Conservation (phyloP, 176 grass and related monocot species). For the Phragmites australis region DNA sequence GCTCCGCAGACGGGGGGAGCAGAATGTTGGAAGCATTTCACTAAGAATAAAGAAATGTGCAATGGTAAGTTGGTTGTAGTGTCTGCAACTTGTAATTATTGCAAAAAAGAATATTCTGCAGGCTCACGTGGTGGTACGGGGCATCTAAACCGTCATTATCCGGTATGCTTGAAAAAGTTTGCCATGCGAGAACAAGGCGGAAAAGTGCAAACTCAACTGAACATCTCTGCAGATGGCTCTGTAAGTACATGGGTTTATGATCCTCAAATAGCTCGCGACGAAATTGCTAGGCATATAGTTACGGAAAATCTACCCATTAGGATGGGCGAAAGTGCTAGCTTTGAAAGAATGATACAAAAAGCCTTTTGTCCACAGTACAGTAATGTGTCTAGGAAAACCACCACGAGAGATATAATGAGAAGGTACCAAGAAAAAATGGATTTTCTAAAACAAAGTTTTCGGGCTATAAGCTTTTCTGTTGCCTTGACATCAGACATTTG, state of each 20-base stretch:
- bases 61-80: background rate
- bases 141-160: background rate
- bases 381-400: too few relatives aligned
- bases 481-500: too few relatives aligned
- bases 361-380: too few relatives aligned
- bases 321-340: too few relatives aligned
- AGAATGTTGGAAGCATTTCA: background rate
- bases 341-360: too few relatives aligned
- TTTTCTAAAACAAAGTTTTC: too few relatives aligned
- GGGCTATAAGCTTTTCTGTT: too few relatives aligned
- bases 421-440: too few relatives aligned
- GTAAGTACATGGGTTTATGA: background rate
- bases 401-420: too few relatives aligned
- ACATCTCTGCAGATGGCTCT: background rate
- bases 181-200: background rate
- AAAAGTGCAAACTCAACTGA: background rate
- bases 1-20: too few relatives aligned
- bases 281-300: too few relatives aligned
- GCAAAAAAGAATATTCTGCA: background rate
- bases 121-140: background rate
- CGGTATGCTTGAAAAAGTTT: background rate
- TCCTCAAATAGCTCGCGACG: background rate
- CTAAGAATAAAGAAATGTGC: background rate
- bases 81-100: background rate
- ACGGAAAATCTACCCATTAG: too few relatives aligned